Evolutionary conservation across 345 rosid genomes (phyloP).

Genomic region (Eucalyptus erythrocorys): DNA sequence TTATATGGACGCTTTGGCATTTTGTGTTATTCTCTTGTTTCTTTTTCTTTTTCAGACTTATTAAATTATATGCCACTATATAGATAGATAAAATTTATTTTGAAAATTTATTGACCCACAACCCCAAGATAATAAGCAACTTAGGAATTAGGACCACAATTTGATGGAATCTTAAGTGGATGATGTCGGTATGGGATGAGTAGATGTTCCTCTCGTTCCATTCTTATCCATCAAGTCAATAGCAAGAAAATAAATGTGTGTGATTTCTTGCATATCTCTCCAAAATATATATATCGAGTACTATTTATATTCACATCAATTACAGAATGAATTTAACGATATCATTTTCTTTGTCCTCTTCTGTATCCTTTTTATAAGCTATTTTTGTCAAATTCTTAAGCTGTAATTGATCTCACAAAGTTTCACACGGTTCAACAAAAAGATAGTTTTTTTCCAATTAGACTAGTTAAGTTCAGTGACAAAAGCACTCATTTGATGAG

Average conservation of each 20-base stretch:
- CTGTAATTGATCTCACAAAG: neutral
- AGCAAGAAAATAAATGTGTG: neutral
- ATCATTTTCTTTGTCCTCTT: neutral
- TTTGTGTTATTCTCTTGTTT: neutral
- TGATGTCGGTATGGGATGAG: neutral
- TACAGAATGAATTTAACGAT: neutral
- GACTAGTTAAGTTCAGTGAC: neutral
- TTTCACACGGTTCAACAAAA: neutral
- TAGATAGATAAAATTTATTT: neutral
- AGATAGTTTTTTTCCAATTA: neutral
- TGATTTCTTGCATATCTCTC: neutral
- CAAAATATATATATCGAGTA: neutral
- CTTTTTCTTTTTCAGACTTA: neutral
- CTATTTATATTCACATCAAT: neutral
- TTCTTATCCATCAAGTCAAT: neutral
- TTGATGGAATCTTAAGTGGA: neutral
- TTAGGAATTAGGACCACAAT: neutral
- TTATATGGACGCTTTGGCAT: neutral
- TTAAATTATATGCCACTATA: conserved; percentile 6
- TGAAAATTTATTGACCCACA: neutral
- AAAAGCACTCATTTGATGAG: neutral
- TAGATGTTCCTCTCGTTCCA: neutral
- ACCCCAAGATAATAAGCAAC: neutral
- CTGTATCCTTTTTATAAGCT: neutral
- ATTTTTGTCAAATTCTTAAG: neutral